Evolutionary conservation across 2,329 filamentous ascomycete species (phyloP).

Genomic region (Epichloe elymi): DNA sequence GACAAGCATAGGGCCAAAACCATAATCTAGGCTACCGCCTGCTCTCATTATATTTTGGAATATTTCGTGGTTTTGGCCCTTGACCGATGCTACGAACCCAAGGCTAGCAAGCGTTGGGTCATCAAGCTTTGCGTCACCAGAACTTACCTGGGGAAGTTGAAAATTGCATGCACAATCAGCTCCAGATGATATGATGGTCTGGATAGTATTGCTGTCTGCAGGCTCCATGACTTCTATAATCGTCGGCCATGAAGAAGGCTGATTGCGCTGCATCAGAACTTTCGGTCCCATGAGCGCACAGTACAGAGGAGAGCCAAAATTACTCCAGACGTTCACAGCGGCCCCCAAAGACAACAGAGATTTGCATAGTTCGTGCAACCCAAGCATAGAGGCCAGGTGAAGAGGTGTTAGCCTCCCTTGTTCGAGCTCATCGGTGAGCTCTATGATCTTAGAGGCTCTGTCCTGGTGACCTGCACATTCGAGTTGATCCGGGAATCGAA

Average conservation of each 20-base stretch:
- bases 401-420: constrained; percentile 17
- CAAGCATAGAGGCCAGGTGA: constrained; percentile 22
- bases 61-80: neutral
- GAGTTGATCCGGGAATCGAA: constrained; percentile 15
- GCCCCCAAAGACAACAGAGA: constrained; percentile 13
- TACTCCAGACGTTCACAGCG: constrained; percentile 11
- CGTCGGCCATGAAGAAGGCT: constrained; percentile 8
- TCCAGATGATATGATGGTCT: neutral
- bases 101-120: neutral
- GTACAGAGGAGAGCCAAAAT: constrained; percentile 19
- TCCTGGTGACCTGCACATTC: constrained; percentile 5
- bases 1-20: neutral
- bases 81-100: constrained; percentile 3
- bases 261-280: constrained; percentile 9
- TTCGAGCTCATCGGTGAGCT: constrained; percentile 18
- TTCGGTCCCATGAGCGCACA: constrained; percentile 21
- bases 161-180: neutral
- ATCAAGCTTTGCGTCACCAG: neutral
- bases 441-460: constrained; percentile 11
- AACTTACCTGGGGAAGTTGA: constrained; percentile 6
- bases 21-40: neutral
- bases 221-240: neutral
- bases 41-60: neutral
- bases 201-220: neutral
- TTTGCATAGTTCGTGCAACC: constrained; percentile 17